Base-by-base conservation (phyloP, 345 rosid species). In the Populus nigra region DNA sequence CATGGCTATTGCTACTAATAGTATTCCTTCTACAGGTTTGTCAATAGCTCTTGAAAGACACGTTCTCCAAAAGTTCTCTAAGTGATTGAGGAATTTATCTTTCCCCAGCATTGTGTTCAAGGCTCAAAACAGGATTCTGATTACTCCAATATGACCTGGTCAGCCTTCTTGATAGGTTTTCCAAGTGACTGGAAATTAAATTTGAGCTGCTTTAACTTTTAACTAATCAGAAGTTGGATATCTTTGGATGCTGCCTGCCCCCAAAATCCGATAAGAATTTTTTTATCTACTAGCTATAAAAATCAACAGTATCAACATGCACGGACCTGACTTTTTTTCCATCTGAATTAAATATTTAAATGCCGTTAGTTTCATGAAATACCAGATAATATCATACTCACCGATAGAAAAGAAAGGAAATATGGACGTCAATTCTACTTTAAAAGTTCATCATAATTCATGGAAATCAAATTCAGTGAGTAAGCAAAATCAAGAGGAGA, bases 401-500 rank as follows among this genome's bases (percentile, higher is more conserved):
- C 7, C 57, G 49, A 27, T 23, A 45, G 29, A 70, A 47, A 41
- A 70, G 59, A 47, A 8, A 22, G n/a, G 20, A 70, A 70, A n/a
- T 5, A 65, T 9, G 20, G 39, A 17, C 2, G 11, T 55, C 17
- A 50, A 8, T 57, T 43, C 29, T 62, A 73, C 15, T 22, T 11
- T 18, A 68, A 53, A 27, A 25, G 55, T 27, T 25, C 6, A 53
- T 8, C n/a, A 68, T 12, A 68, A 68, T 22, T 76, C 27, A 43
- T 5, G 45, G 73, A 43, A 29, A 78, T 67, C 67, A 72, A 76
- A 33, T 43, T 65, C 35, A 43, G 31, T 1, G 12, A 70, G 20
- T 36, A 73, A 72, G 45, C 25, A 39, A 70, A 22, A 73, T 22
- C 5, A 43, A 73, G 63, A 77, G 55, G 61, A 31, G 31, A 68